Percentiles rank a stretch among this genome's conserved stretches.
Evolutionary conservation across 1,284 basidiomycete species (phyloP).

Genomic region (Fomitopsis schrenkii): DNA sequence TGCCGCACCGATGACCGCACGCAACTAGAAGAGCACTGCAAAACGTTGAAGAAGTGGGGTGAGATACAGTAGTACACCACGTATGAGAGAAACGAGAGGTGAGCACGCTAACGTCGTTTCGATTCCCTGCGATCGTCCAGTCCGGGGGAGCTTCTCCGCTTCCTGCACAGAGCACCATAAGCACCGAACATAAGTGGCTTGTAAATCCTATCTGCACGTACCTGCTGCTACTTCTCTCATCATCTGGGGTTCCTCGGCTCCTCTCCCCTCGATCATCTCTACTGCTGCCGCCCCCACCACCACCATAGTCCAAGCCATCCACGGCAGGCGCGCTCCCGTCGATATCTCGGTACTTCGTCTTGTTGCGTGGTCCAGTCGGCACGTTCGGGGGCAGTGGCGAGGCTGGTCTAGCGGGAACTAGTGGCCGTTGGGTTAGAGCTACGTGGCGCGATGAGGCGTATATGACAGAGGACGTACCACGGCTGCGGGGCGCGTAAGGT

Average conservation of each 20-base stretch:
- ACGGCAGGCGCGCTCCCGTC: slow-evolving; percentile 75
- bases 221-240: slow-evolving; percentile 28
- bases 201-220: slow-evolving; percentile 10
- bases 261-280: slow-evolving; percentile 25
- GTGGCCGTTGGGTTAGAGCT: background rate
- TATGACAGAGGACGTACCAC: slow-evolving; percentile 30
- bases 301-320: slow-evolving; percentile 82
- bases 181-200: slow-evolving; percentile 1
- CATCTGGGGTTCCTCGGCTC: slow-evolving; percentile 24
- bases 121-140: slow-evolving; percentile 28
- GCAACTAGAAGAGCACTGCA: background rate
- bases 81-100: background rate
- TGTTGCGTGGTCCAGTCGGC: slow-evolving; percentile 80
- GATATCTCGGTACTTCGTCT: slow-evolving; percentile 84
- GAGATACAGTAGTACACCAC: background rate
- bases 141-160: slow-evolving; percentile 28
- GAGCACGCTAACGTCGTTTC: slow-evolving; percentile 25
- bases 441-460: slow-evolving; percentile 27
- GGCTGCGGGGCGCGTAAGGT: slow-evolving; percentile 29
- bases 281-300: slow-evolving; percentile 35
- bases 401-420: slow-evolving; percentile 59
- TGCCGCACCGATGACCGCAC: background rate
- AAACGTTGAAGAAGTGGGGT: background rate
- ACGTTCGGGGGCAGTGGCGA: slow-evolving; percentile 80
- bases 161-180: slow-evolving; percentile 15